phyloP scores from a whole-genome alignment of 1,139 yeast genomes.

The Kluyveromyces sp. region DNA sequence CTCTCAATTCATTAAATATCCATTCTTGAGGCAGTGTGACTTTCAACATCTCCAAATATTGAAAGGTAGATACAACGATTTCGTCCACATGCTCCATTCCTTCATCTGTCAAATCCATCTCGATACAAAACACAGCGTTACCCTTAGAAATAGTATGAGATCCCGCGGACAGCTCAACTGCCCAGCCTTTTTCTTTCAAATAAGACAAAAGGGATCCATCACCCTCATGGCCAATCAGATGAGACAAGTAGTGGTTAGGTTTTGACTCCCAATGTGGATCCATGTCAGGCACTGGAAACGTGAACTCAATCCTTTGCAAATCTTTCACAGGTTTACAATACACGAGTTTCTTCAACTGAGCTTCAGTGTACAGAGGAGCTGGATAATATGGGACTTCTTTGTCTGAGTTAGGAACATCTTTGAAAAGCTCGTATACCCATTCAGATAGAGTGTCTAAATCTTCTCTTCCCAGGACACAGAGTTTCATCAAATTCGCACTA shows the following conservation, averaged over 20 bases:
- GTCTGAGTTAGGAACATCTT: constrained; percentile 51
- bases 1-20: constrained; percentile 45
- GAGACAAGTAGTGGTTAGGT: constrained; percentile 68
- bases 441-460: constrained; percentile 59
- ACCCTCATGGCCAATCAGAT: constrained; percentile 87
- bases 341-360: constrained; percentile 49
- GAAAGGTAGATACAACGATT: constrained; percentile 54
- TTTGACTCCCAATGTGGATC: constrained; percentile 55
- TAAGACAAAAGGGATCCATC: constrained; percentile 69
- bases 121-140: constrained; percentile 57
- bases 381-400: constrained; percentile 39
- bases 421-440: constrained; percentile 67
- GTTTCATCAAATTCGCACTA: constrained; percentile 76
- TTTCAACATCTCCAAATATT: constrained; percentile 58
- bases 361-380: constrained; percentile 37
- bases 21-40: constrained; percentile 52
- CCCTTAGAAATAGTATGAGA: constrained; percentile 63
- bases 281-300: constrained; percentile 73
- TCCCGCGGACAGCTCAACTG: constrained; percentile 71
- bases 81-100: constrained; percentile 64
- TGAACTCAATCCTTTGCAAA: constrained; percentile 54
- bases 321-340: constrained; percentile 81
- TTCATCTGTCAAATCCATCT: constrained; percentile 64
- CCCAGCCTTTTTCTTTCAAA: constrained; percentile 73
- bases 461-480: constrained; percentile 80